Percentiles rank a stretch among this genome's conserved stretches.
phyloP scores from a whole-genome alignment of 2,329 filamentous ascomycete genomes.

The Aspergillus thermomutatus region DNA sequence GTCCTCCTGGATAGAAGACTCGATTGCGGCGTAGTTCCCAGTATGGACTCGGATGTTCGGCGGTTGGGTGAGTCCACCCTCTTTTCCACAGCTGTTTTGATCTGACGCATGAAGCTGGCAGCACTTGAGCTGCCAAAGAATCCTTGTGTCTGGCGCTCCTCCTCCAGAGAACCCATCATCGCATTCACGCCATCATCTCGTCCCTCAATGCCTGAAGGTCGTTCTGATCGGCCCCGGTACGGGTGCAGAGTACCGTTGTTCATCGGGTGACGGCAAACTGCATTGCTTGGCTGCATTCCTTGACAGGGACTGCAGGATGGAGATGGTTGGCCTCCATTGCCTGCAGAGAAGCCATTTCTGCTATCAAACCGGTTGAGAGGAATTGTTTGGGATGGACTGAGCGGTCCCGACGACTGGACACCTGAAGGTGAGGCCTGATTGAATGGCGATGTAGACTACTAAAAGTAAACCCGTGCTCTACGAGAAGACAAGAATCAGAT shows the following conservation, averaged over 20 bases:
- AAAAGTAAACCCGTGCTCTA: background rate
- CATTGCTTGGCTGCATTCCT: background rate
- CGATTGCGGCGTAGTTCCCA: constrained; percentile 8
- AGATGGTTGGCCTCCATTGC: background rate
- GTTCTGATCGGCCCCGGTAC: background rate
- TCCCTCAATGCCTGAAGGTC: background rate
- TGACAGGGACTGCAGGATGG: constrained; percentile 2
- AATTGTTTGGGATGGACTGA: background rate
- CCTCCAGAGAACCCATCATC: constrained; percentile 46
- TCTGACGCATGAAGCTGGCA: constrained; percentile 47
- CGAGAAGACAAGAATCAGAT: background rate
- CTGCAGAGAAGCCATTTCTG: background rate
- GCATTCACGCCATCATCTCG: constrained; percentile 38
- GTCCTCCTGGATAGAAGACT: constrained; percentile 21
- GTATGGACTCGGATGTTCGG: constrained; percentile 15
- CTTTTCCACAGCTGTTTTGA: constrained; percentile 43
- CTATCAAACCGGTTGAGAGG: background rate
- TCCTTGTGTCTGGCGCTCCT: constrained; percentile 40
- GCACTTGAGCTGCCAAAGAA: constrained; percentile 50
- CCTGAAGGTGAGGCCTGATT: background rate
- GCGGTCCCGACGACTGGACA: background rate
- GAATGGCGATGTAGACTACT: constrained; percentile 1
- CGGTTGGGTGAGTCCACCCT: constrained; percentile 21
- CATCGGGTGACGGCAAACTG: background rate
- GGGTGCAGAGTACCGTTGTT: background rate